Evolutionary conservation across 192 early-diverging fungal species (phyloP).

Genomic region (Funneliformis mosseae): DNA sequence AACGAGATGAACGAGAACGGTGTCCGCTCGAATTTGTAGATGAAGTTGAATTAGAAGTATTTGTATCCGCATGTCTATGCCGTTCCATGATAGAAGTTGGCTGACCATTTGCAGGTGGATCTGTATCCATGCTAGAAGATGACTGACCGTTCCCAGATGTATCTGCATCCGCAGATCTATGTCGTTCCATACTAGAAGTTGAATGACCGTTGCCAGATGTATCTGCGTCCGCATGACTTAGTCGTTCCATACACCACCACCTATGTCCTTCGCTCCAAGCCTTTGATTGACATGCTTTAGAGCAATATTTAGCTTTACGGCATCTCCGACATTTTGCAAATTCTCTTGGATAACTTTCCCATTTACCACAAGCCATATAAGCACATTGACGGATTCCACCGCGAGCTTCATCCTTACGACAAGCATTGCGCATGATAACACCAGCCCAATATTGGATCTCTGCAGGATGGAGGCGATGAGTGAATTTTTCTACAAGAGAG

Average conservation of each 20-base stretch:
- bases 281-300: conserved; percentile 71
- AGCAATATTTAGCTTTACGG: conserved; percentile 87
- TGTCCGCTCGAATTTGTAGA: conserved; percentile 35
- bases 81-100: too few relatives aligned
- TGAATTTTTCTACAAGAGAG: conserved; percentile 76
- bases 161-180: not conserved
- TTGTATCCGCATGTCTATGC: too few relatives aligned
- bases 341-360: conserved; percentile 73
- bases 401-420: conserved; percentile 71
- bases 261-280: conserved; percentile 81
- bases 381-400: conserved; percentile 78
- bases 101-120: too few relatives aligned
- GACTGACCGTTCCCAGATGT: too few relatives aligned
- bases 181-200: conserved; percentile 37
- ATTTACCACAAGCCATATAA: conserved; percentile 75
- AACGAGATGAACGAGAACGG: conserved; percentile 41
- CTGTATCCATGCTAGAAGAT: too few relatives aligned
- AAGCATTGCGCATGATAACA: conserved; percentile 81
- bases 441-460: conserved; percentile 75
- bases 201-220: conserved; percentile 36
- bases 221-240: conserved; percentile 38
- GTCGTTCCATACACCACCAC: conserved; percentile 76
- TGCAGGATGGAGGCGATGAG: conserved; percentile 63
- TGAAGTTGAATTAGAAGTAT: too few relatives aligned
- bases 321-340: conserved; percentile 89